Conservation (phyloP, 2,329 filamentous ascomycete species). For the Fusarium ambrosium region DNA sequence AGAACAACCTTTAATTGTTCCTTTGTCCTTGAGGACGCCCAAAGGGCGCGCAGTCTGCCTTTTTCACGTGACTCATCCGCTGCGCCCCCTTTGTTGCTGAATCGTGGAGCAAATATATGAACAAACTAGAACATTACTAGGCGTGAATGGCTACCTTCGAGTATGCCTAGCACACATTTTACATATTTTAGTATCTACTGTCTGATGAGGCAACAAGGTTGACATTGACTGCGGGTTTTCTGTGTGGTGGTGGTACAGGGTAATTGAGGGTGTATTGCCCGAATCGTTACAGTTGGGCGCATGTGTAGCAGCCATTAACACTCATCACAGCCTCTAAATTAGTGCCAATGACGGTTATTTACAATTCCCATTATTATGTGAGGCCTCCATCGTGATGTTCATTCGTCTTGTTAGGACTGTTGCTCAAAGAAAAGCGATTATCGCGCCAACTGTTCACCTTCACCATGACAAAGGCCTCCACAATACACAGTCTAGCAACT, state of each 20-base stretch:
- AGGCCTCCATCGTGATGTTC: neutral
- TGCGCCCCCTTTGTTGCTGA: neutral
- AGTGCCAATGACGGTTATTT: neutral
- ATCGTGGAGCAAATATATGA: neutral
- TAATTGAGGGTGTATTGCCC: neutral
- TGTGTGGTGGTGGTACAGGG: neutral
- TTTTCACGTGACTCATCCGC: too few species aligned
- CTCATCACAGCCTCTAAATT: neutral
- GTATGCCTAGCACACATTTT: neutral
- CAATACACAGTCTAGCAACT: neutral
- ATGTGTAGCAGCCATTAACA: neutral
- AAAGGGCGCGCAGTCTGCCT: neutral
- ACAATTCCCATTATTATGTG: neutral
- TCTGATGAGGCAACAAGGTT: neutral
- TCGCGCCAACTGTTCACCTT: neutral
- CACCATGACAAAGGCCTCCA: neutral
- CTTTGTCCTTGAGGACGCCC: conserved; percentile 1
- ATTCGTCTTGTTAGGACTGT: neutral
- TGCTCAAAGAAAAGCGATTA: neutral
- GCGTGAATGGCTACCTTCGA: neutral
- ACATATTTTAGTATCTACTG: neutral
- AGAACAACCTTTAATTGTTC: conserved; percentile 6
- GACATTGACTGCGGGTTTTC: neutral
- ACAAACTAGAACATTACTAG: conserved; percentile 10
- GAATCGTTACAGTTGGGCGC: neutral